Percentiles rank a stretch among this genome's conserved stretches.
Conservation (phyloP, 2,329 filamentous ascomycete species). For the Zymoseptoria crescenta region DNA sequence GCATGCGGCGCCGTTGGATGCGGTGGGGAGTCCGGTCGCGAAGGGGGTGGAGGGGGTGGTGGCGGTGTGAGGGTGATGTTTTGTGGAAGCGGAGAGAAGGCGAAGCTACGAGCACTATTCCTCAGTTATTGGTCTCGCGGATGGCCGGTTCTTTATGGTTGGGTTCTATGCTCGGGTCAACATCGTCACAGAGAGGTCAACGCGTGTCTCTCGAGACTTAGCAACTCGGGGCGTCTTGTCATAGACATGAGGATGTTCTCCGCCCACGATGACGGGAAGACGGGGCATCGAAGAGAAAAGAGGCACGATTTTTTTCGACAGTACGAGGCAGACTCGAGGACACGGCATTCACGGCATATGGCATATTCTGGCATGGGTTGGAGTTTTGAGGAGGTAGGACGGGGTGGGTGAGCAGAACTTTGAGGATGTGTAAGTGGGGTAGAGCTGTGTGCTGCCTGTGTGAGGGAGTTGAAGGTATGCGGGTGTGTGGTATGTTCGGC, state of each 20-base stretch:
- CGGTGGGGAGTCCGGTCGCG: conserved; percentile 21
- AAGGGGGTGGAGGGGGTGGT: neutral
- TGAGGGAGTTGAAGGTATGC: too few species aligned
- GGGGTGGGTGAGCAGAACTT: neutral
- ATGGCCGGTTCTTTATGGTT: too few species aligned
- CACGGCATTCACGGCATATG: neutral
- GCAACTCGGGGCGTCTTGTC: too few species aligned
- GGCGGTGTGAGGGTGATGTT: neutral
- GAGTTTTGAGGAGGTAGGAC: neutral
- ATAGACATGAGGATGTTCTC: too few species aligned
- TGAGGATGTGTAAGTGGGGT: neutral
- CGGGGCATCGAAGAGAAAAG: neutral
- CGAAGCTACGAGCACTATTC: too few species aligned
- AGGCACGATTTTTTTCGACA: neutral
- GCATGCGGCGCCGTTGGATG: conserved; percentile 78
- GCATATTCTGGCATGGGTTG: neutral
- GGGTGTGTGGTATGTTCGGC: too few species aligned
- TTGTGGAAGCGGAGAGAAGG: neutral
- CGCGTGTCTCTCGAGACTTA: too few species aligned
- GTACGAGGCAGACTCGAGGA: neutral
- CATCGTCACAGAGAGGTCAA: too few species aligned
- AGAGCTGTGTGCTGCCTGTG: neutral
- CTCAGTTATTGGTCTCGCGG: too few species aligned
- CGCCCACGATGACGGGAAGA: too few species aligned
- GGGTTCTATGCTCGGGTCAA: too few species aligned